Percentiles rank a stretch among this genome's conserved stretches.
phyloP scores from a whole-genome alignment of 2,329 filamentous ascomycete species.

The Cercospora citrullina region DNA sequence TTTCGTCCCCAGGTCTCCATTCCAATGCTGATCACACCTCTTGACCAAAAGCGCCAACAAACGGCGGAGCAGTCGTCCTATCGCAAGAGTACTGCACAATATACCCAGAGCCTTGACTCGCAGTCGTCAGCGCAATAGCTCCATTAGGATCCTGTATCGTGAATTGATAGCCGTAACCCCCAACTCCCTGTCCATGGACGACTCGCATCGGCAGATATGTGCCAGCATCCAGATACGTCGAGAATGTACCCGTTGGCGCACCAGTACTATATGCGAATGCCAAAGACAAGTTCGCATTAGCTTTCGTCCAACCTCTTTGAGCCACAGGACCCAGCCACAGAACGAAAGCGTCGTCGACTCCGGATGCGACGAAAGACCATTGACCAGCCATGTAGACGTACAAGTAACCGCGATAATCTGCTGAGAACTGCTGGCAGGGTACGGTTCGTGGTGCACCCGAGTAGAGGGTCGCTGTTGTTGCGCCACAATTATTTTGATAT shows the following conservation, averaged over 20 bases:
- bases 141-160: constrained; percentile 17
- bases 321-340: constrained; percentile 14
- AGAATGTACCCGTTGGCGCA: neutral
- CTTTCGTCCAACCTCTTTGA: constrained; percentile 17
- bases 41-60: neutral
- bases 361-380: constrained; percentile 13
- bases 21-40: neutral
- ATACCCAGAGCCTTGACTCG: constrained; percentile 2
- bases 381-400: constrained; percentile 15
- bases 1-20: too few relatives aligned
- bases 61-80: constrained; percentile 1
- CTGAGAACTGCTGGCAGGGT: constrained; percentile 15
- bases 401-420: constrained; percentile 17
- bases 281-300: constrained; percentile 13
- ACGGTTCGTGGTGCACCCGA: neutral
- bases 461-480: constrained; percentile 2
- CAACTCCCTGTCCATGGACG: constrained; percentile 17
- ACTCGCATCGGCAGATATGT: constrained; percentile 18
- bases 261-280: constrained; percentile 9
- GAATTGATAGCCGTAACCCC: constrained; percentile 13
- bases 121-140: constrained; percentile 1
- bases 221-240: constrained; percentile 3
- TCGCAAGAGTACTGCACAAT: constrained; percentile 13
- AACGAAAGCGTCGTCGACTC: constrained; percentile 16
- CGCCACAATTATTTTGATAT: constrained; percentile 3